Percentiles rank a stretch among this genome's conserved stretches.
These are phyloP conservation scores for Nicotiana undulata DNA, from an alignment of 257 asterid genomes.

Conservation along the genomic window DNA sequence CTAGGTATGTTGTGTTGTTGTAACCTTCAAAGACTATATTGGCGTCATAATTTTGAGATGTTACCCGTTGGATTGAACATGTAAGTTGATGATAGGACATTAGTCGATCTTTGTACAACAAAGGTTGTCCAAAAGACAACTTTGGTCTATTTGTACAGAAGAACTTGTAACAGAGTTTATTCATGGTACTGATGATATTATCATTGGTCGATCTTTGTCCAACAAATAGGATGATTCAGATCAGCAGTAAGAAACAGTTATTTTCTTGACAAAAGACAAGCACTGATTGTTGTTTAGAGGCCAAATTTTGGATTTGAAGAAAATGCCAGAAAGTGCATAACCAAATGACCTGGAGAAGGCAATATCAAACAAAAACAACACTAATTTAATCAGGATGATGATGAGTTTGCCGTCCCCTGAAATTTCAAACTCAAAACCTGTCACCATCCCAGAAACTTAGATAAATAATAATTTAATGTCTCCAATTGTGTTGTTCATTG, in stretches of 20 bases:
- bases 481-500: background rate
- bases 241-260: background rate
- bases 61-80: too few species aligned
- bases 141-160: background rate
- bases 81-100: too few species aligned
- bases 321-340: background rate
- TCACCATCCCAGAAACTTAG: constrained; percentile 14
- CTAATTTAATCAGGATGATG: background rate
- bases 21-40: too few species aligned
- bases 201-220: background rate
- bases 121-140: background rate
- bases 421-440: constrained; percentile 28
- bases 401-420: constrained; percentile 52
- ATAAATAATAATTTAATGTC: constrained; percentile 10
- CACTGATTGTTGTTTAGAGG: background rate
- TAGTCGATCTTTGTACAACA: too few species aligned
- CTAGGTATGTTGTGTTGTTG: too few species aligned
- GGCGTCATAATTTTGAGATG: too few species aligned
- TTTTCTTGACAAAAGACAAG: background rate
- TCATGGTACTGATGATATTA: background rate
- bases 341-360: background rate
- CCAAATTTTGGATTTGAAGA: background rate
- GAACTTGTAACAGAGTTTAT: background rate
- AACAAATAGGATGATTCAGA: background rate
- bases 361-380: constrained; percentile 1